phyloP scores from a whole-genome alignment of 495 filamentous ascomycete genomes.

The Penicilliopsis zonata region DNA sequence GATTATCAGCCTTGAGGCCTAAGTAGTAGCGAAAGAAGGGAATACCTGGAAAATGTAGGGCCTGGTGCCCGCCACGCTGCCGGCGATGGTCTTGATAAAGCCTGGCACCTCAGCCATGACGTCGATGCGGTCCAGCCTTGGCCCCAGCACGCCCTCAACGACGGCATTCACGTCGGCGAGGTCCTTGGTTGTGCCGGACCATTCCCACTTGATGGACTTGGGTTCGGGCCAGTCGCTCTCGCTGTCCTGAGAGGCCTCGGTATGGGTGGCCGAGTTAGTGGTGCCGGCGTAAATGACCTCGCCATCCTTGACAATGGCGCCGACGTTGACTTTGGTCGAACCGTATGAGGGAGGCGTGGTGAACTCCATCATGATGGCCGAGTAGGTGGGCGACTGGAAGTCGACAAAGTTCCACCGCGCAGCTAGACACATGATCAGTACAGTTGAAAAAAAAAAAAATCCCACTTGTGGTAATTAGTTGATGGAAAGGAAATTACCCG shows the following conservation, averaged over 20 bases:
- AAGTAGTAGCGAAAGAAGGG: neutral
- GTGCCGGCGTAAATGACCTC: constrained; percentile 66
- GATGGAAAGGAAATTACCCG: constrained; percentile 37
- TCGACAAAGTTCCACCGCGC: constrained; percentile 87
- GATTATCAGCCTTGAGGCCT: neutral
- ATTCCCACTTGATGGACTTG: constrained; percentile 57
- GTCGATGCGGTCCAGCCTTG: constrained; percentile 73
- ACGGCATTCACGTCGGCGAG: constrained; percentile 56
- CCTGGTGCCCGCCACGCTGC: constrained; percentile 74
- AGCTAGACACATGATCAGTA: constrained; percentile 30
- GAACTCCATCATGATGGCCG: constrained; percentile 90
- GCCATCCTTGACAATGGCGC: constrained; percentile 67
- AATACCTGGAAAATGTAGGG: constrained; percentile 94
- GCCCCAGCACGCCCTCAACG: constrained; percentile 57
- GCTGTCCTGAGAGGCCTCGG: constrained; percentile 51
- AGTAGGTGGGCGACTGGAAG: constrained; percentile 79
- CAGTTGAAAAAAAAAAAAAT: neutral
- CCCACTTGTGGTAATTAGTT: neutral
- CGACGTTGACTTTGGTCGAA: constrained; percentile 73
- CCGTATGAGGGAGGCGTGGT: constrained; percentile 94
- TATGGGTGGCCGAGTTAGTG: constrained; percentile 51
- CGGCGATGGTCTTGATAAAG: constrained; percentile 88
- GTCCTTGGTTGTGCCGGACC: constrained; percentile 69
- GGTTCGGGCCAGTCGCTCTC: constrained; percentile 88
- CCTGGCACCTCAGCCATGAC: constrained; percentile 93